These are phyloP conservation scores for Carex parvula DNA, from an alignment of 176 grass and related monocot species.

Conservation along the genomic window DNA sequence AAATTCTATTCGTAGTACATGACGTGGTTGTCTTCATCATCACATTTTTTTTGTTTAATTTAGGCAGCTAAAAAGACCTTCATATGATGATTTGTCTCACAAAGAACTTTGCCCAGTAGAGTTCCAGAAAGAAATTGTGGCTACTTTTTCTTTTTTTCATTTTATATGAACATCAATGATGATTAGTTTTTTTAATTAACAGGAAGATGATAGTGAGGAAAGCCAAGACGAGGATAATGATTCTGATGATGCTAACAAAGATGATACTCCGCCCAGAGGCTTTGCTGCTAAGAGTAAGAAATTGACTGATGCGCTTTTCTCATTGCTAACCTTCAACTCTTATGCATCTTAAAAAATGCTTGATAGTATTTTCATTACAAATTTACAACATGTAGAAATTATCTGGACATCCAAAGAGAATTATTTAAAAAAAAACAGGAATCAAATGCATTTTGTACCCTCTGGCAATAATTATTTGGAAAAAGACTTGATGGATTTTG, in stretches of 20 bases:
- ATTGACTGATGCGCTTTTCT: conserved; percentile 4
- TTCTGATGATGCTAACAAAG: conserved; percentile 23
- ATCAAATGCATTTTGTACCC: no score
- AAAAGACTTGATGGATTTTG: no score
- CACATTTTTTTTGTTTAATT: neutral
- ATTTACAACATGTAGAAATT: no score
- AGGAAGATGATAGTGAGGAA: conserved; percentile 58
- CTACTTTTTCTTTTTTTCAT: neutral
- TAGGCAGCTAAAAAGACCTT: neutral
- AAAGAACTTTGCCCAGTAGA: neutral
- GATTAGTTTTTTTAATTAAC: conserved; percentile 6
- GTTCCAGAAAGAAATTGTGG: no score
- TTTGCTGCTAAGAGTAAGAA: conserved; percentile 79
- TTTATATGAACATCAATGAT: neutral
- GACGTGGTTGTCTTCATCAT: neutral
- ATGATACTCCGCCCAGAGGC: conserved; percentile 34
- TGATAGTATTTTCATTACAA: neutral
- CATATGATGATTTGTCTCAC: neutral
- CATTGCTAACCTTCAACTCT: conserved; percentile 3
- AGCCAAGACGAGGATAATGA: conserved; percentile 33
- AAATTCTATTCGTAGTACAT: neutral
- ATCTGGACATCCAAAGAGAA: no score
- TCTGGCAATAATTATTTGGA: no score
- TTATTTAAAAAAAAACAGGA: no score
- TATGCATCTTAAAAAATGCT: neutral